Base-by-base conservation (phyloP, 2,329 filamentous ascomycete genomes). In the Magnaporthales sp. region DNA sequence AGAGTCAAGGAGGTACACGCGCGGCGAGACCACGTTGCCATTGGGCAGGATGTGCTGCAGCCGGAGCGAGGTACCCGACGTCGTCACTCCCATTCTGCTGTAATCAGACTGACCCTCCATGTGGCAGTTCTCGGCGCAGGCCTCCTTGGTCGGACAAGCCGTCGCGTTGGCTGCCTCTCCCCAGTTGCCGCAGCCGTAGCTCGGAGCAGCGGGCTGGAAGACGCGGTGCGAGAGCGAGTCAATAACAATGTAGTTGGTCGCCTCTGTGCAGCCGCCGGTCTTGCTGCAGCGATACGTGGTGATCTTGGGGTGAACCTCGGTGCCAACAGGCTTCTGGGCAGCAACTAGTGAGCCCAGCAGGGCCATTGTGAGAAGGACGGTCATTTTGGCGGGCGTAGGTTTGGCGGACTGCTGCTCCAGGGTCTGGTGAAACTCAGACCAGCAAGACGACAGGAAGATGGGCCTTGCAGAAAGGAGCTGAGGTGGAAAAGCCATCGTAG, bases 1-100 rank as follows among this genome's bases (percentile, higher is more conserved):
- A 69, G 66, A 74, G 68, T 80, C 80, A 73, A 89, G 80, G 65
- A 89, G 79, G 74, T 88, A 89, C 58, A 86, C 74, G 67, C 86
- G 81, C 15, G 84, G 73, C 2, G 68, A 70, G 10, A 69, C 68
- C 27, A 67, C 60, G 46, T 65, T 8, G 24, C 56, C 22, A 13
- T 69, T 69, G 10, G 63, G 24, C 10, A 67, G 32, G 61, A 68
- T 66, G 63, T 68, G 67, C 58, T 68, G n/a, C 11, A 70, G 64
- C 2, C 65, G 68, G 13, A 70, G 65, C 19, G 64, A n/a, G 51
- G 10, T 30, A 60, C 64, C 64, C 13, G 27, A 29, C 10, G 68
- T 69, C 22, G 26, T 9, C 6, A 70, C 63, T 13, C 69, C 69
- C 4, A 51, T 11, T 7, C 56, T 30, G 38, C 65, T 62, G 60